Evolutionary conservation across 1,139 yeast genomes (phyloP).

Genomic region (Debaryomycetaceae sp.): DNA sequence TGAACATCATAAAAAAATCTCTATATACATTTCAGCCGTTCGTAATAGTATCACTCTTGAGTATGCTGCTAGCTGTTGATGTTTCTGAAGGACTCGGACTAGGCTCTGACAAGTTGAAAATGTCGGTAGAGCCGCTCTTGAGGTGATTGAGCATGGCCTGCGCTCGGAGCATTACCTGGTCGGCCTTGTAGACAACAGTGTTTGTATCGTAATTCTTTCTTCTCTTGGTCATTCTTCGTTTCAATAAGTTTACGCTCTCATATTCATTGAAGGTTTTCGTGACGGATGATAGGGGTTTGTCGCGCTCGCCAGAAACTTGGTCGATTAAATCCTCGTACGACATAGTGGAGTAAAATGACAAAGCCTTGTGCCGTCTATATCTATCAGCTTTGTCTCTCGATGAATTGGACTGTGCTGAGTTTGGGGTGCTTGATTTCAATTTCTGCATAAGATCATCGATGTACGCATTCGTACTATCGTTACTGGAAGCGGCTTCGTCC

Average conservation of each 20-base stretch:
- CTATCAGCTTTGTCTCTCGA: constrained; percentile 19
- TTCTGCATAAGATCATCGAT: constrained; percentile 39
- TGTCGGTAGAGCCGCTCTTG: constrained; percentile 13
- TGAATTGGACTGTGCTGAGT: constrained; percentile 15
- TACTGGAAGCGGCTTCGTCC: constrained; percentile 2
- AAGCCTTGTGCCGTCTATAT: constrained; percentile 30
- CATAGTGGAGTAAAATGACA: constrained; percentile 33
- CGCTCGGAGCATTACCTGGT: constrained; percentile 34
- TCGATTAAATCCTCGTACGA: constrained; percentile 21
- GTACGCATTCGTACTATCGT: constrained; percentile 19
- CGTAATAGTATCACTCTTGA: background rate
- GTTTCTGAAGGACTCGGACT: background rate
- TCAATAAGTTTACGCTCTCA: constrained; percentile 38
- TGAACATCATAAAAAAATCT: background rate
- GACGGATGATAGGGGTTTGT: constrained; percentile 5
- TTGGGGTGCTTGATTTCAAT: constrained; percentile 30
- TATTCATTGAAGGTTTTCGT: constrained; percentile 19
- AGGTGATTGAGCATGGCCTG: constrained; percentile 42
- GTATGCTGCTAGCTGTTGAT: background rate
- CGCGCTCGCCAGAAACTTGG: background rate
- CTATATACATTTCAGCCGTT: background rate
- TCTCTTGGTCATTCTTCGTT: constrained; percentile 38
- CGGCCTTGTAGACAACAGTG: constrained; percentile 15
- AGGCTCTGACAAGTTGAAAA: background rate
- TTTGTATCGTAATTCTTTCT: constrained; percentile 16